Evolutionary conservation across 108 stramenopile species (phyloP), one percentile per base, ranked within the genome.

Genomic region (Stephanodiscus minutulus): DNA sequence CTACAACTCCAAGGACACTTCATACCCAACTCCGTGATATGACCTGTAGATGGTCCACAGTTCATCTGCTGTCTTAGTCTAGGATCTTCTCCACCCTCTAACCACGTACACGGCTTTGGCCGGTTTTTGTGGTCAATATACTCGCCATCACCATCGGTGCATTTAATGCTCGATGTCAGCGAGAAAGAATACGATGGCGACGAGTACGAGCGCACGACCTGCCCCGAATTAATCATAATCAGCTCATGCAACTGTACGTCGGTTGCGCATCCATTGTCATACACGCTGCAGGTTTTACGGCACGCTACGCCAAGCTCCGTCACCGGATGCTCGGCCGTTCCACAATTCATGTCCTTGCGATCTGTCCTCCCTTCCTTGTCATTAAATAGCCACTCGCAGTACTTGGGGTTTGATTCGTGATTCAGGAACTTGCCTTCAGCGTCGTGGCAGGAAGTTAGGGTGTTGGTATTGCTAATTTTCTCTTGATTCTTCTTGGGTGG

Each of bases 261-360:
- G n/a, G n/a, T n/a, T 24, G 25, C 4, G 52, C 52, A 53, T 53
- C 10, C 39, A 44, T 64, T 55, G 48, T 74, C 67, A 44, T 74
- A 74, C 9, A 52, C 2, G 0, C 31, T 48, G 28, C 73, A 74
- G 39, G 73, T 74, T 21, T 21, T 49, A 21, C 21, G 59, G 33
- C 73, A 74, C 0, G 64, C 64, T 10, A 58, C 5, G 10, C 73
- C 73, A 59, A 74, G 28, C 25, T 66, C 73, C 15, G 73, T 74
- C 54, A 39, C 57, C 17, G 57, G 57, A 44, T 59, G 48, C 2
- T 43, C 10, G 0, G 63, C 2, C 21, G 46, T 50, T 5, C 73
- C 73, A 25, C 73, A 74, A 61, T 74, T 74, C 39, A 61, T 66
- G 53, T 74, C 65, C 60, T 74, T 74, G 2, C 73, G 58, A 25